These are phyloP conservation scores for Geranomyces michiganensis DNA, from an alignment of 192 early-diverging fungal species.

Conservation along the genomic window DNA sequence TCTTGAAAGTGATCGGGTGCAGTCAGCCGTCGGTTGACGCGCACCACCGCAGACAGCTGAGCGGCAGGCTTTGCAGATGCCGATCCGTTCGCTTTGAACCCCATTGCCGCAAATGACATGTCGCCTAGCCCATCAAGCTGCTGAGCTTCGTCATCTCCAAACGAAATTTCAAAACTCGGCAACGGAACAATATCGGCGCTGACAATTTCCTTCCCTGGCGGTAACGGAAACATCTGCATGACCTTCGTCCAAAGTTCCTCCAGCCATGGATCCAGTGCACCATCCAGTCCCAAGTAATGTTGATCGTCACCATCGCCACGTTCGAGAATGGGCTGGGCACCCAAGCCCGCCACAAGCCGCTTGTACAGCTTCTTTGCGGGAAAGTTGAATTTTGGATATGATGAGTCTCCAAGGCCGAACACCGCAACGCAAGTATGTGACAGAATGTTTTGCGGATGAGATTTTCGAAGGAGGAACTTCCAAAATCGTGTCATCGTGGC, in stretches of 20 bases:
- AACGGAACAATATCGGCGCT: conserved; percentile 46
- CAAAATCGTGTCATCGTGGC: conserved; percentile 94
- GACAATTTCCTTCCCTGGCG: conserved; percentile 54
- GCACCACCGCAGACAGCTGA: conserved; percentile 19
- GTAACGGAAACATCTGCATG: conserved; percentile 64
- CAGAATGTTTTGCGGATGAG: conserved; percentile 68
- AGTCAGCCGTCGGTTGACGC: conserved; percentile 71
- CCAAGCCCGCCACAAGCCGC: conserved; percentile 76
- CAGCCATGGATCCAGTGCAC: conserved; percentile 88
- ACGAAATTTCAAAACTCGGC: conserved; percentile 52
- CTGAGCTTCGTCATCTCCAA: conserved; percentile 34
- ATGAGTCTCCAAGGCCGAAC: conserved; percentile 95
- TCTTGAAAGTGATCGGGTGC: conserved; percentile 85
- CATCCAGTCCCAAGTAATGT: conserved; percentile 92
- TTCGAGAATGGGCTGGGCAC: conserved; percentile 67
- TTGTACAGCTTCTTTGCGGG: conserved; percentile 90
- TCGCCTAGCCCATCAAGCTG: neutral
- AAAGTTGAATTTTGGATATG: conserved; percentile 90
- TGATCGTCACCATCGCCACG: conserved; percentile 95
- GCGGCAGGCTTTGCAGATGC: neutral
- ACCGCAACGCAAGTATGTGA: conserved; percentile 75
- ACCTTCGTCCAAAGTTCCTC: conserved; percentile 71
- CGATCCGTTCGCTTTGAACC: neutral
- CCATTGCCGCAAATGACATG: neutral
- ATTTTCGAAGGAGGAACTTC: conserved; percentile 86